Conservation (phyloP, 129 eudicot species). For the Ambrosia trifida region DNA sequence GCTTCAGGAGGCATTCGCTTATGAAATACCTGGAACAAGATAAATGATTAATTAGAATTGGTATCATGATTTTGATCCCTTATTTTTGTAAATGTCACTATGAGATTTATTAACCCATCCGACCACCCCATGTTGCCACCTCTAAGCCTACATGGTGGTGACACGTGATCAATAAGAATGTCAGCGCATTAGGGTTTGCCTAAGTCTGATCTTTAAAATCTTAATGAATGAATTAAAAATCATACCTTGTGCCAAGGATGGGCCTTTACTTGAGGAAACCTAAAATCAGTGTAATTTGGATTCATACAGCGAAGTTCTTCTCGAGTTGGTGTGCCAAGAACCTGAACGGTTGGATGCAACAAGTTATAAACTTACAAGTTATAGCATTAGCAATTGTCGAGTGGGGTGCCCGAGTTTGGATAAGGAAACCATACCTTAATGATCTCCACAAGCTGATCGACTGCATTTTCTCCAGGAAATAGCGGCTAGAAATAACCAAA, state of each 20-base stretch:
- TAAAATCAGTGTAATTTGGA: conserved; percentile 82
- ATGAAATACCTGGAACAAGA: conserved; percentile 46
- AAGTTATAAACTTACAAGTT: conserved; percentile 10
- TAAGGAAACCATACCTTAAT: conserved; percentile 56
- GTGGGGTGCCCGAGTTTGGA: not conserved
- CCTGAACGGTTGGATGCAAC: conserved; percentile 41
- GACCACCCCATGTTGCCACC: too few relatives aligned
- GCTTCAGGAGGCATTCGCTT: conserved; percentile 67
- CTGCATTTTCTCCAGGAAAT: conserved; percentile 97
- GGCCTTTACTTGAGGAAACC: conserved; percentile 45
- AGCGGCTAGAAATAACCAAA: conserved; percentile 54
- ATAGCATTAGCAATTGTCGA: too few relatives aligned
- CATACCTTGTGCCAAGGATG: conserved; percentile 54
- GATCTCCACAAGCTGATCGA: conserved; percentile 92
- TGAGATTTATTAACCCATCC: not conserved
- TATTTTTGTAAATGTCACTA: not conserved
- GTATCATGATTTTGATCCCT: conserved; percentile 1
- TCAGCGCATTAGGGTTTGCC: not conserved
- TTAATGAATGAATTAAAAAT: not conserved
- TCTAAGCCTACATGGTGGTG: not conserved
- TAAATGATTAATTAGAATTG: not conserved
- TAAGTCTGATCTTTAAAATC: not conserved
- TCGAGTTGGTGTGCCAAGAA: conserved; percentile 96
- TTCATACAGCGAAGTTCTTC: conserved; percentile 99
- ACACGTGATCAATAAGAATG: not conserved